These are phyloP conservation scores for Sophora flavescens DNA, from an alignment of 306 rosid species.

Conservation along the genomic window DNA sequence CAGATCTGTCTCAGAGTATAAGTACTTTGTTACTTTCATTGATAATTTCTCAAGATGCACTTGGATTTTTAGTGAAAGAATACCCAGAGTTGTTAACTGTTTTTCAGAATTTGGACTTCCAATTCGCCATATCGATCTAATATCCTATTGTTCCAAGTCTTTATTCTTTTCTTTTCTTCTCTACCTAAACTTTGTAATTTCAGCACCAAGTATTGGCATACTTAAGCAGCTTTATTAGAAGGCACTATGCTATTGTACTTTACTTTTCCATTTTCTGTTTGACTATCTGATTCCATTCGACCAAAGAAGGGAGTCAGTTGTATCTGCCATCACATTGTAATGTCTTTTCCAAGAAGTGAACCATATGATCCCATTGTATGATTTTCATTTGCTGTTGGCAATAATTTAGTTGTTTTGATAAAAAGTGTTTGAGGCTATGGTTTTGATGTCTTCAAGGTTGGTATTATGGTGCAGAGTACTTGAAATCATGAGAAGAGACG, in stretches of 20 bases:
- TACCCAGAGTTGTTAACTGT: too few species aligned
- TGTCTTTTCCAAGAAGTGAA: background rate
- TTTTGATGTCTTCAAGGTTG: slow-evolving; percentile 31
- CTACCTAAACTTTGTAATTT: too few species aligned
- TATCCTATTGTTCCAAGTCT: too few species aligned
- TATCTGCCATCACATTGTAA: background rate
- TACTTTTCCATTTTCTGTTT: background rate
- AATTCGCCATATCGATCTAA: too few species aligned
- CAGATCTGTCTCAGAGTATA: too few species aligned
- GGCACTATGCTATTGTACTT: background rate
- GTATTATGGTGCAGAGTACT: slow-evolving; percentile 77
- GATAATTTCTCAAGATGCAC: too few species aligned
- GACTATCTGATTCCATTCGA: background rate
- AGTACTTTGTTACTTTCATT: too few species aligned
- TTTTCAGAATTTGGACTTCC: too few species aligned
- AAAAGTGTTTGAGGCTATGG: slow-evolving; percentile 10
- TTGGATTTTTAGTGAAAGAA: too few species aligned
- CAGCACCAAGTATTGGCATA: background rate
- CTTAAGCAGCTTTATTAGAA: background rate
- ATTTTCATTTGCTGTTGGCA: slow-evolving; percentile 22
- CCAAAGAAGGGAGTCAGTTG: background rate
- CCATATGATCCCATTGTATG: background rate
- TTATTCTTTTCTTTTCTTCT: too few species aligned
- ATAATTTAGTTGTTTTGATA: slow-evolving; percentile 1
- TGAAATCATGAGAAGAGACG: slow-evolving; percentile 81